phyloP scores from a whole-genome alignment of 805 yeast species.

The Teunomyces panamensis region DNA sequence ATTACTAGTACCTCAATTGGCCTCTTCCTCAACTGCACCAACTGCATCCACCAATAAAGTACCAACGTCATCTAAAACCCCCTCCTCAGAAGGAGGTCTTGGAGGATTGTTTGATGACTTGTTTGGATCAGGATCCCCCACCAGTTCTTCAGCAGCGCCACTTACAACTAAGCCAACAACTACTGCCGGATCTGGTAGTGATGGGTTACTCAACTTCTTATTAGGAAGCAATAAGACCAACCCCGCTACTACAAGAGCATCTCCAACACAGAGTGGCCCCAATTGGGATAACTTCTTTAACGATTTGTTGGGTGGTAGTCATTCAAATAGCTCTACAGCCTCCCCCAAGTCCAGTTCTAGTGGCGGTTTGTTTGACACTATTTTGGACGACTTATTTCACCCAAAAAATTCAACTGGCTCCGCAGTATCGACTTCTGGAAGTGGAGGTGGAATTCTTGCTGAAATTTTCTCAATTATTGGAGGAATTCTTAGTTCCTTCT shows the following conservation, averaged over 20 bases:
- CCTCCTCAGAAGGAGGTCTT: neutral
- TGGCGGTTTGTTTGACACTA: constrained; percentile 9
- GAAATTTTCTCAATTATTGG: constrained; percentile 14
- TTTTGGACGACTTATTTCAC: constrained; percentile 12
- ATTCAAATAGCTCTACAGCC: constrained; percentile 5
- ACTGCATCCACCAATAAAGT: neutral
- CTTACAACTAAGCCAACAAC: constrained; percentile 6
- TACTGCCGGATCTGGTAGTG: constrained; percentile 8
- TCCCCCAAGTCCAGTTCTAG: constrained; percentile 5
- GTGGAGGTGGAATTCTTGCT: constrained; percentile 8
- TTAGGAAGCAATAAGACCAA: constrained; percentile 10
- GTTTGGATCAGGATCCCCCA: constrained; percentile 3
- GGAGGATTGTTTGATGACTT: constrained; percentile 7
- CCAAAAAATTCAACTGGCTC: constrained; percentile 9
- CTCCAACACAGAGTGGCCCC: constrained; percentile 9
- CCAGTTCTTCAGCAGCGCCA: constrained; percentile 2
- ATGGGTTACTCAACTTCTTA: constrained; percentile 12
- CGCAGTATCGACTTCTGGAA: constrained; percentile 8
- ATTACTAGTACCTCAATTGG: neutral
- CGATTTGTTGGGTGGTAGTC: constrained; percentile 10
- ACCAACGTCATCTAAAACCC: neutral
- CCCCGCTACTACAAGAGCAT: constrained; percentile 5
- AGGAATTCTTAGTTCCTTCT: constrained; percentile 9
- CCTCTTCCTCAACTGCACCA: too few relatives aligned
- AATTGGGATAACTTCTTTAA: constrained; percentile 11